Evolutionary conservation across 192 early-diverging fungal species (phyloP), one percentile per base, ranked within the genome.

Genomic region (Spizellomyces sp.): DNA sequence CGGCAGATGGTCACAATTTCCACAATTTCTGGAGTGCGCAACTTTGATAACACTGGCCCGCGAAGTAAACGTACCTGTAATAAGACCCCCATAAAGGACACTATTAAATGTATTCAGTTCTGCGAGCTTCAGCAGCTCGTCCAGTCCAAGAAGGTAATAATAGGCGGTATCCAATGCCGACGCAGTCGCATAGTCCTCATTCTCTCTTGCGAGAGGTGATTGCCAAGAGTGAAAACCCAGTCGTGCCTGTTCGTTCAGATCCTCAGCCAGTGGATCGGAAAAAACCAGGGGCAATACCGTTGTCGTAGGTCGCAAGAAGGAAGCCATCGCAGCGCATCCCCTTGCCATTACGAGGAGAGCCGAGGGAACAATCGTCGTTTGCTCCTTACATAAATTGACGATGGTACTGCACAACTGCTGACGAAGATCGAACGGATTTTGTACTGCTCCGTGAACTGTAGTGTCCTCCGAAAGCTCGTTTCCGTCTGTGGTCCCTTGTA

Each of bases 101-200:
- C 22, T 22, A 7, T n/a, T 7, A 6, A 19, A n/a, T 56, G 54
- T 22, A 22, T 56, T 56, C 22, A 19, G 54, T 22, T 19, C 54
- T 6, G n/a, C 22, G n/a, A 56, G 22, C 45, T 45, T 8, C 41
- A 70, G 44, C 0, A 60, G 36, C 6, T 50, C 22, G 8, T 69
- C 67, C 10, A 70, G 58, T 9, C 21, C 42, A 48, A 62, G 15
- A 10, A 70, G 27, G 44, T 58, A 62, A 22, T 62, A 70, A 36
- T 62, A 70, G 19, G 58, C 46, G 15, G 58, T 62, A 43, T 27
- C 8, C 8, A 70, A 48, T 14, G 69, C 69, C 19, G 58, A 62
- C 21, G 44, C 58, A 9, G 69, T 60, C 41, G 69, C 69, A 15
- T 48, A 60, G 5, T 70, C 58, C n/a, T 17, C 46, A 45, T 69